Evolutionary conservation across 148 eudicot genomes (phyloP), one percentile per base, ranked within the genome.

Genomic region (Camellia sinensis): DNA sequence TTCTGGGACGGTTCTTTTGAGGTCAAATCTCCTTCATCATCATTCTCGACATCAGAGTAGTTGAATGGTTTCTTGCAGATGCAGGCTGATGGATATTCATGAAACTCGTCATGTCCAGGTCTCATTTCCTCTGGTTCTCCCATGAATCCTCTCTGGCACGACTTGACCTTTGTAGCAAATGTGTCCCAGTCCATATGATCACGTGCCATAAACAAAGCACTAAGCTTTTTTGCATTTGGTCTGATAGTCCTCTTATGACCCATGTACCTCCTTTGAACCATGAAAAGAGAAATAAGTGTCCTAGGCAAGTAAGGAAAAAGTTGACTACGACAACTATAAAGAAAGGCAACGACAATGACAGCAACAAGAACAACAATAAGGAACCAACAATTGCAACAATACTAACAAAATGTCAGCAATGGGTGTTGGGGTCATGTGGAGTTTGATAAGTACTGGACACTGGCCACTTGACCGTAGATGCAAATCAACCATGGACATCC

Each of bases 41-140:
- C 73, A 9, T 79, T 81, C 52, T 62, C 78, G 29, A 80, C 69
- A 76, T n/a, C 57, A 18, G 79, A 76, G 60, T 79, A 79, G 37
- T 74, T 84, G 68, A 75, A 79, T 48, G 88, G 90, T 70, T 86
- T 91, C 79, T 86, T 79, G 79, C 97, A 93, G 40, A 93, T 88
- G 83, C 97, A 93, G 52, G 90, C 73, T n/a, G 88, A 83, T 22
- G 97, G 97, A 67, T 84, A 90, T 82, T 93, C 97, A 66, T 91
- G 94, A 85, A 91, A 93, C 63, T 93, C 97, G 0, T 89, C 89
- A 46, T 84, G 86, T 43, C 95, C 94, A 0, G 86, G 89, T 81
- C 71, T 90, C 82, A 92, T 86, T 85, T 92, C 97, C 48, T 91
- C 91, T 21, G 97, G 97, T 84, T 93, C 97, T 40, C 95, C 97